phyloP scores from a whole-genome alignment of 495 filamentous ascomycete species.

The Geoglossum glabrum region DNA sequence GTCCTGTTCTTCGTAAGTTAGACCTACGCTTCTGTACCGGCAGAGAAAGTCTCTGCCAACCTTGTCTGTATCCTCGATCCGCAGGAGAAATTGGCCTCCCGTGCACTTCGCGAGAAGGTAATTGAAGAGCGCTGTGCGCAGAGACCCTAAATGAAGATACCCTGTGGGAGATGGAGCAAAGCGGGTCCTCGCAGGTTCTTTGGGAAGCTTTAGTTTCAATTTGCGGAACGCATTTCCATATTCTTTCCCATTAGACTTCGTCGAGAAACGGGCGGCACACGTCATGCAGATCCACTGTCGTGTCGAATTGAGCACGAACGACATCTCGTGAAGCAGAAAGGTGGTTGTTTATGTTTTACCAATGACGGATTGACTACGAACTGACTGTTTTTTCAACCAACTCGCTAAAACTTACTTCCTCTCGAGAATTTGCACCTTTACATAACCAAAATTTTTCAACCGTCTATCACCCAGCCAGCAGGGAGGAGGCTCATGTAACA shows the following conservation, averaged over 20 bases:
- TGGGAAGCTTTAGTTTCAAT: conserved; percentile 2
- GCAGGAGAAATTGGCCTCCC: conserved; percentile 76
- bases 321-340: not conserved
- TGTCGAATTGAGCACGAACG: not conserved
- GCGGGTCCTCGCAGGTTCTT: conserved; percentile 56
- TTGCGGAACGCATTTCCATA: not conserved
- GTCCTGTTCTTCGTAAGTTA: conserved; percentile 46
- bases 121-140: conserved; percentile 84
- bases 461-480: not conserved
- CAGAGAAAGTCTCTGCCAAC: conserved; percentile 23
- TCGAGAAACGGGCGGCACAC: conserved; percentile 1
- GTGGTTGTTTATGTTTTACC: not conserved
- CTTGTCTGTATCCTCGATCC: conserved; percentile 92
- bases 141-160: conserved; percentile 73
- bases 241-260: not conserved
- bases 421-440: not conserved
- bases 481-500: not conserved
- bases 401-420: not conserved
- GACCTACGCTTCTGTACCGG: conserved; percentile 8
- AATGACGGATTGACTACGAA: not conserved
- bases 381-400: not conserved
- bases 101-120: conserved; percentile 75
- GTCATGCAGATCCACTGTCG: not conserved
- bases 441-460: not conserved
- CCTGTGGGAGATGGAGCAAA: conserved; percentile 95